Conservation (phyloP, 2,329 filamentous ascomycete species). For the Ophiostoma montium region DNA sequence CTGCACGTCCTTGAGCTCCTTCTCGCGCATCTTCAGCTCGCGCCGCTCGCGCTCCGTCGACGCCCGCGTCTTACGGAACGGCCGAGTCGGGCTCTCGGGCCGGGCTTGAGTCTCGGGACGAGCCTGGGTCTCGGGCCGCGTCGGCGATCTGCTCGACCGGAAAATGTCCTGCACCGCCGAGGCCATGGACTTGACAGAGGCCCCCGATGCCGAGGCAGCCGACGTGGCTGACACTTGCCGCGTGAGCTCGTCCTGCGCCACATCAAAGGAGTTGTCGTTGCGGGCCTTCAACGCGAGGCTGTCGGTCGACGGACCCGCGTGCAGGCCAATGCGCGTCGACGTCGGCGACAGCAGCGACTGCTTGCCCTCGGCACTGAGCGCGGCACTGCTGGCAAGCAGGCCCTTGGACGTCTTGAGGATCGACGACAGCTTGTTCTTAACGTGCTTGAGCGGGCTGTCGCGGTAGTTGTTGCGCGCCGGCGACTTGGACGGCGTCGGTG, state of each 20-base stretch:
- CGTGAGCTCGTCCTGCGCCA: constrained; percentile 33
- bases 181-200: constrained; percentile 18
- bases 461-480: constrained; percentile 38
- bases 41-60: constrained; percentile 44
- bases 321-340: constrained; percentile 29
- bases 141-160: constrained; percentile 5
- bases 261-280: constrained; percentile 19
- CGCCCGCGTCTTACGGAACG: constrained; percentile 38
- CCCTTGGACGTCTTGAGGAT: constrained; percentile 79
- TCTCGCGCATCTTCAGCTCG: constrained; percentile 44
- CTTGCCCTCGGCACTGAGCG: constrained; percentile 48
- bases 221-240: constrained; percentile 18
- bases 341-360: constrained; percentile 42
- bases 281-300: constrained; percentile 22
- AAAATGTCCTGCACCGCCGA: constrained; percentile 12
- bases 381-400: constrained; percentile 65
- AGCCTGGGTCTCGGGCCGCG: constrained; percentile 28
- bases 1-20: constrained; percentile 45
- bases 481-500: constrained; percentile 41
- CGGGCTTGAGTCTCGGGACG: constrained; percentile 30
- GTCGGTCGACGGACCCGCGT: constrained; percentile 33
- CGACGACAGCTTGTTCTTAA: constrained; percentile 84
- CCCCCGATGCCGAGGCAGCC: constrained; percentile 9
- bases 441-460: constrained; percentile 77
- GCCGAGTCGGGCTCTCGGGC: constrained; percentile 30